A percentile compares a stretch with the other conserved stretches of the same genome.
Conservation (phyloP, 192 early-diverging fungal species). For the Backusella tuberculispora region DNA sequence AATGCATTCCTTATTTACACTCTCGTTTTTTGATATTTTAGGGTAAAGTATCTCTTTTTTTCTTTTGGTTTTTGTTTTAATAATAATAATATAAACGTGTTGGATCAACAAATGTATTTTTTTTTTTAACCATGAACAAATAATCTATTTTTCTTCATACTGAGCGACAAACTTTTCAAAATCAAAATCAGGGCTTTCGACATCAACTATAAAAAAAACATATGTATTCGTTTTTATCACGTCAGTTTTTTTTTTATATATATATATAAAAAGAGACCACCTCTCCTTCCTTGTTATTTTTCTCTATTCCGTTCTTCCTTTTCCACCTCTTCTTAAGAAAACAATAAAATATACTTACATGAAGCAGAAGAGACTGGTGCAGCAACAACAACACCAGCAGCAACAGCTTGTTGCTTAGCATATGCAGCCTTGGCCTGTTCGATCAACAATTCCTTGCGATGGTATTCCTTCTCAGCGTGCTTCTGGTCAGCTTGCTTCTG, state of each 20-base stretch:
- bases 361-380: not conserved
- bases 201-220: slow-evolving; percentile 37
- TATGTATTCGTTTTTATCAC: no score
- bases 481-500: slow-evolving; percentile 49
- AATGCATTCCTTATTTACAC: not conserved
- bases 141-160: slow-evolving; percentile 32
- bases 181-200: slow-evolving; percentile 62
- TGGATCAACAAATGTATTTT: slow-evolving; percentile 2
- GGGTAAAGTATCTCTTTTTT: not conserved
- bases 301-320: not conserved
- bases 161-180: slow-evolving; percentile 58
- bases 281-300: not conserved
- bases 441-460: slow-evolving; percentile 65
- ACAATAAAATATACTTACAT: slow-evolving; percentile 2
- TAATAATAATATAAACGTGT: slow-evolving; percentile 3
- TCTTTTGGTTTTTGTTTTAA: not conserved
- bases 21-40: slow-evolving; percentile 5
- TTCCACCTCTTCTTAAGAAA: not conserved
- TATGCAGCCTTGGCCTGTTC: slow-evolving; percentile 79
- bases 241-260: slow-evolving; percentile 8
- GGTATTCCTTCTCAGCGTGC: slow-evolving; percentile 49
- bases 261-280: not conserved
- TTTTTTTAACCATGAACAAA: slow-evolving; percentile 4
- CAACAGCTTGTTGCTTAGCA: slow-evolving; percentile 64
- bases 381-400: slow-evolving; percentile 7